phyloP scores from a whole-genome alignment of 257 asterid genomes.

The Eustoma russellianum region DNA sequence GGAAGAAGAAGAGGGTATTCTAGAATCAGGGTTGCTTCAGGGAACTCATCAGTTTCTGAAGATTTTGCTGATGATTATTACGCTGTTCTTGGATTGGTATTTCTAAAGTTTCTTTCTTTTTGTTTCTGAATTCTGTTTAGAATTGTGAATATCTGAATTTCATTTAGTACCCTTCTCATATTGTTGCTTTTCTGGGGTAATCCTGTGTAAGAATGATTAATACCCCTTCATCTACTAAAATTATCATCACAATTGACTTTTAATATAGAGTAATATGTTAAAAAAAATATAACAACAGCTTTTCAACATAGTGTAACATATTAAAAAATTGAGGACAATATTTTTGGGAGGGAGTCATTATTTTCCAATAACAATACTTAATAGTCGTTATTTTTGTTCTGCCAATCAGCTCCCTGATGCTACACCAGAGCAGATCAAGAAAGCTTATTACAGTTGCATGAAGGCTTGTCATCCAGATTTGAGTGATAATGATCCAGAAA shows the following conservation, averaged over 20 bases:
- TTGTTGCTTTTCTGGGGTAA: not conserved
- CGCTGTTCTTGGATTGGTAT: conserved; percentile 82
- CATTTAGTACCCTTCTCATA: not conserved
- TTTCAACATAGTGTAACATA: no score
- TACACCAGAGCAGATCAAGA: conserved; percentile 81
- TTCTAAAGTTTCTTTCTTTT: not conserved
- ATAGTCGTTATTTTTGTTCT: not conserved
- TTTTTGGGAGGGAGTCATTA: no score
- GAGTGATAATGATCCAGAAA: conserved; percentile 84
- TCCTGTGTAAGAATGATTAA: not conserved
- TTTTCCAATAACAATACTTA: not conserved
- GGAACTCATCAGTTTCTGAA: conserved; percentile 45
- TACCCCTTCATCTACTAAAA: no score
- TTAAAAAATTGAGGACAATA: no score
- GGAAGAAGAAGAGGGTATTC: conserved; percentile 36
- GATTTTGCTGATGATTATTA: conserved; percentile 80
- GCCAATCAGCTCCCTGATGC: conserved; percentile 78
- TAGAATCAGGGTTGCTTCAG: conserved; percentile 51
- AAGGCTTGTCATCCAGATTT: conserved; percentile 98
- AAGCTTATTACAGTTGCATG: conserved; percentile 97
- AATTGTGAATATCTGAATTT: not conserved
- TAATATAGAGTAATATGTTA: no score
- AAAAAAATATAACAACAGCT: no score
- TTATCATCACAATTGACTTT: no score
- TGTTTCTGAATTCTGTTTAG: not conserved